Evolutionary conservation across 2,329 filamentous ascomycete genomes (phyloP), one percentile per base, ranked within the genome.

Genomic region (Seiridium unicorne): DNA sequence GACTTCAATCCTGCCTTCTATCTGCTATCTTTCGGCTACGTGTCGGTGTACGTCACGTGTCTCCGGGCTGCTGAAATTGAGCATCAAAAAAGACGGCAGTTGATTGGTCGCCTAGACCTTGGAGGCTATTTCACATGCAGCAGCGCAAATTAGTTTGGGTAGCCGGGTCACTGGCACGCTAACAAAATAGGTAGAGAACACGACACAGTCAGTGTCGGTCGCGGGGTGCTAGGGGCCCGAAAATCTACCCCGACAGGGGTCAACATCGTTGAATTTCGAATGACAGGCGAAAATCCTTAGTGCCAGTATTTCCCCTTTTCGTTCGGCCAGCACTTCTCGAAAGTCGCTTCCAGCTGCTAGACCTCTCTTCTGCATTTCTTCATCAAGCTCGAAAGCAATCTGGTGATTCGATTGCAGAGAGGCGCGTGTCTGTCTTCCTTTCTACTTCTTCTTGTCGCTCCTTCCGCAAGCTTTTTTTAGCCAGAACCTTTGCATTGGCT

Each of bases 391-490:
- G 44, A 46, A 46, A 46, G 49, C 51, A n/a, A 60, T 35, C 46
- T 60, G 42, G 42, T 55, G 31, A 42, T 57, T 55, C 47, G 35
- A 44, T 42, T n/a, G 42, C 34, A n/a, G 26, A 47, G 54, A 34
- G n/a, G 35, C 40, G 35, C 38, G 8, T 31, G n/a, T 18, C 18
- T 51, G 59, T 57, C 38, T 46, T 57, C 47, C 46, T 55, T 68
- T 42, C 32, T 53, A 32, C 44, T 60, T 58, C 51, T 68, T 71
- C 66, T 59, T 71, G 76, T 79, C 77, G 70, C 74, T 81, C 77
- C 72, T 80, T 80, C 68, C 68, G 61, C 56, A 60, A 62, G 61
- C 65, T 72, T 68, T 65, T 74, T 74, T 72, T 70, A 68, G 73
- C 75, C 74, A 69, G 62, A 60, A 61, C 63, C 57, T 49, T 42